Evolutionary conservation across 2,329 filamentous ascomycete genomes (phyloP).

Genomic region (Stagonosporopsis tanaceti): DNA sequence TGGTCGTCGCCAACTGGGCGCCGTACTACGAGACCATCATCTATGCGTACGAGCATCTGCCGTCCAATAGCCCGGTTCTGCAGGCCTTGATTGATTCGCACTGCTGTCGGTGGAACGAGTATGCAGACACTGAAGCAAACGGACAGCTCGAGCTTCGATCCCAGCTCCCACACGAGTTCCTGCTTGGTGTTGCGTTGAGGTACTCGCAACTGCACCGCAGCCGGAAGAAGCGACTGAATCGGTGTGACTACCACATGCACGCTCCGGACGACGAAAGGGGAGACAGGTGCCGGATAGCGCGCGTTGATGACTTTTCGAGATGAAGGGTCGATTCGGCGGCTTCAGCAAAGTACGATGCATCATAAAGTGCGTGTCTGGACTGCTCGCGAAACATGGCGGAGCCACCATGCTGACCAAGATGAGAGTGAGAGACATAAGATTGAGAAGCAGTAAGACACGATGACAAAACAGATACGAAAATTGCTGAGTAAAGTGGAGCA

Average conservation of each 20-base stretch:
- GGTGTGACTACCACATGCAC: background rate
- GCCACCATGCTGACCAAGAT: background rate
- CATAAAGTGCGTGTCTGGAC: background rate
- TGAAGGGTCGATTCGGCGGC: no score
- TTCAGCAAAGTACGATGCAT: no score
- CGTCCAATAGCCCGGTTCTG: constrained; percentile 9
- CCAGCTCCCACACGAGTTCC: background rate
- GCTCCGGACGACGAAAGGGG: background rate
- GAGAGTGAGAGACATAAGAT: background rate
- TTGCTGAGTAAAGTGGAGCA: background rate
- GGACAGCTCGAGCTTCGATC: background rate
- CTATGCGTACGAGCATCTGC: constrained; percentile 19
- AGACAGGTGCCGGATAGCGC: background rate
- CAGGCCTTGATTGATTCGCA: constrained; percentile 20
- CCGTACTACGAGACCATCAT: constrained; percentile 8
- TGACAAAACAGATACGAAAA: background rate
- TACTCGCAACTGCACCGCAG: constrained; percentile 3
- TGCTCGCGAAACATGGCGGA: background rate
- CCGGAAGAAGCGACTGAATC: background rate
- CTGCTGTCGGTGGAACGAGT: background rate
- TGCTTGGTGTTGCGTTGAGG: background rate
- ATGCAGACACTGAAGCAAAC: background rate
- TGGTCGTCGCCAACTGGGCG: no score
- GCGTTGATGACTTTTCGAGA: background rate
- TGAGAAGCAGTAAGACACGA: background rate